These are phyloP conservation scores for Brettanomyces sp. DNA, from an alignment of 805 yeast genomes.

Conservation along the genomic window DNA sequence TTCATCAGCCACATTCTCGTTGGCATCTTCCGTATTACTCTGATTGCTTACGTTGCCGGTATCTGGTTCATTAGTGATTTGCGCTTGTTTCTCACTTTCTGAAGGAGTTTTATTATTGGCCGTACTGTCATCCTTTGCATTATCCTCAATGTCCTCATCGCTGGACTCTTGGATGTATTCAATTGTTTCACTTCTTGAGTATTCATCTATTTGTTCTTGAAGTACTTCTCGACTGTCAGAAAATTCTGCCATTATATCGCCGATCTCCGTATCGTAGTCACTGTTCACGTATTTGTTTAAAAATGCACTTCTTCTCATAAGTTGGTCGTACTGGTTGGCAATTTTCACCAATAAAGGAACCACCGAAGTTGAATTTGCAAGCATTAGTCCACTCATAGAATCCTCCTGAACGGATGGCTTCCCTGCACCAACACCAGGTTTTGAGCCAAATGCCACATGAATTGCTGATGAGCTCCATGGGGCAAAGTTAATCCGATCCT, in stretches of 20 bases:
- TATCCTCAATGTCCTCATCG: constrained; percentile 10
- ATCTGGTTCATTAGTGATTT: too few relatives aligned
- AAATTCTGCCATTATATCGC: constrained; percentile 39
- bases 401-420: constrained; percentile 16
- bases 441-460: constrained; percentile 67
- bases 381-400: constrained; percentile 67
- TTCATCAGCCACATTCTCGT: too few relatives aligned
- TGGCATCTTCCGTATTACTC: too few relatives aligned
- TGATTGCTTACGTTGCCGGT: too few relatives aligned
- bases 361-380: constrained; percentile 76
- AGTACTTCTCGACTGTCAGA: constrained; percentile 39
- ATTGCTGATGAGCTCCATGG: constrained; percentile 81
- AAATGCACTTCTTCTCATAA: constrained; percentile 76
- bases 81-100: too few relatives aligned
- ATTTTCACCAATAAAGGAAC: constrained; percentile 56
- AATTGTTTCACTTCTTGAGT: constrained; percentile 30
- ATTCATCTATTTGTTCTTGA: constrained; percentile 36
- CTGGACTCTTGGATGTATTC: constrained; percentile 37
- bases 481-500: constrained; percentile 62
- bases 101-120: too few relatives aligned
- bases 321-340: constrained; percentile 67
- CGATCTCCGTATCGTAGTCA: constrained; percentile 35
- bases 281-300: constrained; percentile 59
- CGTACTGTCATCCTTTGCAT: too few relatives aligned
- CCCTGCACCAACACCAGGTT: constrained; percentile 32